Base-by-base conservation (phyloP, 2,329 filamentous ascomycete species). In the Neopestalotiopsis rosae region DNA sequence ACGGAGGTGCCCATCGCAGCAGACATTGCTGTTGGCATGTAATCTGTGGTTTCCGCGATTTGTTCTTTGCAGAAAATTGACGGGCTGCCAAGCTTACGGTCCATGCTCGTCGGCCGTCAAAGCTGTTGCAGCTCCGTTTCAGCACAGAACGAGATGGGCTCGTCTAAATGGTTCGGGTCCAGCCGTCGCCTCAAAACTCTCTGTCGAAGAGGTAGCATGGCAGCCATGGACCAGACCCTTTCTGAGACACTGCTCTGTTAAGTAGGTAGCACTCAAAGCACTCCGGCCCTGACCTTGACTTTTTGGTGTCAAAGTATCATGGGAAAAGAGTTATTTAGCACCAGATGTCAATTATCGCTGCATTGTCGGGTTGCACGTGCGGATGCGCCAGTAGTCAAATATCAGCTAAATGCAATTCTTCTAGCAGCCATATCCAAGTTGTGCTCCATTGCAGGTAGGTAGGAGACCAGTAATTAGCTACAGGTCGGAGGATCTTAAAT, bases 41-140 rank as follows among this genome's bases (percentile, higher is more conserved):
- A 49, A 28, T 38, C 62, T 49, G 62, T 10, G 34, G 38, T 17
- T 65, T 24, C n/a, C 45, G 17, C 24, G 58, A 10, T 38, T 38
- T 38, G 34, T 10, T 38, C 34, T 38, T 10, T 7, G 34, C 34
- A 28, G 24, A 28, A 28, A 28, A 28, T 28, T 28, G 34, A 38
- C 13, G 14, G 17, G 13, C 24, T 61, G 65, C 65, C 65, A 67
- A 67, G 63, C 49, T 34, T 38, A 30, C 17, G 63, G 45, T 57
- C 45, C n/a, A 67, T 24, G 24, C 59, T 67, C 28, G 17, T 52
- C 7, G 17, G 17, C 45, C 61, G 30, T 68, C 32, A 68, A 65
- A 57, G 57, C 49, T 68, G 67, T 68, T 49, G 67, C 67, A 68
- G 67, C 56, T 42, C 52, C 28, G 67, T 68, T 68, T 68, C 67